phyloP scores from a whole-genome alignment of 768 basidiomycete species.

The Termitomyces sp. region DNA sequence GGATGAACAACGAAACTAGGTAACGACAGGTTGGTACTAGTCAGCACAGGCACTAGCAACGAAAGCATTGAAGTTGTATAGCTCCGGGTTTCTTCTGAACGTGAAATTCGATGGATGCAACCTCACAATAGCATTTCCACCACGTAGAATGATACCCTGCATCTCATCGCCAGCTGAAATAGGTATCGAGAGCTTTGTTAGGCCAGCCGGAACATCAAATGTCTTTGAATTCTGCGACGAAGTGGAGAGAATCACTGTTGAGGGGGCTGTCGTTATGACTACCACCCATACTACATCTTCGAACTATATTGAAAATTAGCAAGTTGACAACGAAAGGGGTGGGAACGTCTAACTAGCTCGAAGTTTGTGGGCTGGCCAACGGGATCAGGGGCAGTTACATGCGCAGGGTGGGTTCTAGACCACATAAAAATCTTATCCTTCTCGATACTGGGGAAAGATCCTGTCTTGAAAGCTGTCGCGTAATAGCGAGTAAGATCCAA shows the following conservation, averaged over 20 bases:
- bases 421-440: constrained; percentile 64
- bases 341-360: constrained; percentile 40
- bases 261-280: constrained; percentile 52
- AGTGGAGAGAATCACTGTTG: constrained; percentile 49
- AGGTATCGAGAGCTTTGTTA: constrained; percentile 55
- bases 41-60: constrained; percentile 36
- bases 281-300: constrained; percentile 65
- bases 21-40: constrained; percentile 3
- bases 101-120: constrained; percentile 44
- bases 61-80: constrained; percentile 71
- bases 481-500: constrained; percentile 63
- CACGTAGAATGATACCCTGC: constrained; percentile 41
- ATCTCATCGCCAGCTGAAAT: constrained; percentile 48
- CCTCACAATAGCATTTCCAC: constrained; percentile 39
- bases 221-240: constrained; percentile 36
- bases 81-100: constrained; percentile 46
- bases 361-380: constrained; percentile 52
- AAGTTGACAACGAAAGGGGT: constrained; percentile 8
- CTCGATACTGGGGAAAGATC: constrained; percentile 48
- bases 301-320: constrained; percentile 29
- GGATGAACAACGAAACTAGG: neutral
- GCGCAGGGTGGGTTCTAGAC: constrained; percentile 59
- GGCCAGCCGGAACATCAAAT: constrained; percentile 48
- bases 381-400: constrained; percentile 48
- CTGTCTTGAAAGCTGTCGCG: constrained; percentile 66